phyloP scores from a whole-genome alignment of 768 basidiomycete genomes.

The Russula sp. region DNA sequence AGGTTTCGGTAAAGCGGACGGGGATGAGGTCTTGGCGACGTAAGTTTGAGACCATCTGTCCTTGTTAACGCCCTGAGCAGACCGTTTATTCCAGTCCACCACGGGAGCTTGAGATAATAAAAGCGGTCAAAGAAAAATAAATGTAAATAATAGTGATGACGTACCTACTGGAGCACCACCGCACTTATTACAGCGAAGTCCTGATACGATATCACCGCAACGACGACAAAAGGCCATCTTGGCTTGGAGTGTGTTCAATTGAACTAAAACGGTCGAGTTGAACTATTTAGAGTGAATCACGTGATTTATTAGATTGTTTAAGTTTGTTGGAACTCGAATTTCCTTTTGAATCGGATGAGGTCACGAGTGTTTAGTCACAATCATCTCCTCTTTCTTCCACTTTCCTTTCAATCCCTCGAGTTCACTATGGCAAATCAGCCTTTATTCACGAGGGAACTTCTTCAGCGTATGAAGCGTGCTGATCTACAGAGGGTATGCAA shows the following conservation, averaged over 20 bases:
- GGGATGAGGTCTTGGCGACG: slow-evolving; percentile 44
- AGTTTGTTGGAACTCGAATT: background rate
- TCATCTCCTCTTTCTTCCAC: background rate
- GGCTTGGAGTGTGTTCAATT: no score
- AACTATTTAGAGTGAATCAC: slow-evolving; percentile 11
- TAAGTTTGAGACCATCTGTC: slow-evolving; percentile 83
- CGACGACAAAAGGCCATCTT: slow-evolving; percentile 79
- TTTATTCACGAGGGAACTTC: slow-evolving; percentile 39
- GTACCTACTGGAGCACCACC: slow-evolving; percentile 74
- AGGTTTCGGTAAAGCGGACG: slow-evolving; percentile 36
- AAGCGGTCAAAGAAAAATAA: background rate
- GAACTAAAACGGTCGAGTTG: background rate
- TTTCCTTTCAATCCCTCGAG: background rate
- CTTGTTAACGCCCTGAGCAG: slow-evolving; percentile 37
- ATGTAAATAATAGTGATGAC: slow-evolving; percentile 29
- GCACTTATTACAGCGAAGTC: slow-evolving; percentile 62
- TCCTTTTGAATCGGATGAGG: slow-evolving; percentile 2
- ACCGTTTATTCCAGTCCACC: slow-evolving; percentile 54
- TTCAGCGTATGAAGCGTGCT: slow-evolving; percentile 48
- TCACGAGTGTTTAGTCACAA: slow-evolving; percentile 2
- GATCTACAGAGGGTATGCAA: slow-evolving; percentile 59
- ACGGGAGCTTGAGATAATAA: slow-evolving; percentile 49
- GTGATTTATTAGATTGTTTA: slow-evolving; percentile 2
- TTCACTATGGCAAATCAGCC: slow-evolving; percentile 31
- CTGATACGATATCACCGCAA: slow-evolving; percentile 76